phyloP scores from a whole-genome alignment of 2,329 filamentous ascomycete genomes.

The Waltergamsia citrina region DNA sequence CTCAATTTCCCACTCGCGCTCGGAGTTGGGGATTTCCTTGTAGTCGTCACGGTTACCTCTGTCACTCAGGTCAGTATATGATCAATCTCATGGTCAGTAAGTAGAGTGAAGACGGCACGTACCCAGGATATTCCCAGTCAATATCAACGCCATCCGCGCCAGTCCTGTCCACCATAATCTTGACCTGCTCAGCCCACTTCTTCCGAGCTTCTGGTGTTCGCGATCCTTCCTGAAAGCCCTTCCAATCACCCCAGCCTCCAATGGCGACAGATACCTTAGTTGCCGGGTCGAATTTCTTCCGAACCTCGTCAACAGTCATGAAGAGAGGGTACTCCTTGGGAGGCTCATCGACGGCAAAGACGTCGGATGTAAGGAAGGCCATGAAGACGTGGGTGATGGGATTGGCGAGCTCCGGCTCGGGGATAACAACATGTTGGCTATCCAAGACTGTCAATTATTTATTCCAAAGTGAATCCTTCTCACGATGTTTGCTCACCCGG shows the following conservation, averaged over 20 bases:
- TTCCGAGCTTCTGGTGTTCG: conserved; percentile 28
- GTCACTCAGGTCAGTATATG: neutral
- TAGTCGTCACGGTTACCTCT: conserved; percentile 64
- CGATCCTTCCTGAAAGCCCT: conserved; percentile 45
- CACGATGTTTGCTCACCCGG: conserved; percentile 26
- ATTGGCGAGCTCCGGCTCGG: conserved; percentile 22
- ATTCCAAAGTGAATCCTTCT: neutral
- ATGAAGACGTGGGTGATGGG: conserved; percentile 48
- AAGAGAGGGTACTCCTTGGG: conserved; percentile 39
- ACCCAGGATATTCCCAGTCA: conserved; percentile 57
- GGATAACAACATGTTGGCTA: conserved; percentile 38
- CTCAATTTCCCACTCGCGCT: conserved; percentile 51
- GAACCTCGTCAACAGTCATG: conserved; percentile 36
- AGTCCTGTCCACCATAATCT: conserved; percentile 48
- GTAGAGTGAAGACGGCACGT: conserved; percentile 5
- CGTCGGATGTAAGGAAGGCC: conserved; percentile 45
- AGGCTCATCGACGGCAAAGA: conserved; percentile 35
- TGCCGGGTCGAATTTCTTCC: conserved; percentile 33
- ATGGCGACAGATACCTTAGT: conserved; percentile 63
- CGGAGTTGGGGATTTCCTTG: conserved; percentile 50
- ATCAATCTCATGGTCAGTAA: neutral
- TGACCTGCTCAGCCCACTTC: conserved; percentile 55
- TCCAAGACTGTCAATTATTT: neutral
- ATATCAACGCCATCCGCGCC: conserved; percentile 57
- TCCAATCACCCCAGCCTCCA: conserved; percentile 64